Evolutionary conservation across 208 protist genomes (phyloP).

Genomic region (Trypanosoma melophagium): DNA sequence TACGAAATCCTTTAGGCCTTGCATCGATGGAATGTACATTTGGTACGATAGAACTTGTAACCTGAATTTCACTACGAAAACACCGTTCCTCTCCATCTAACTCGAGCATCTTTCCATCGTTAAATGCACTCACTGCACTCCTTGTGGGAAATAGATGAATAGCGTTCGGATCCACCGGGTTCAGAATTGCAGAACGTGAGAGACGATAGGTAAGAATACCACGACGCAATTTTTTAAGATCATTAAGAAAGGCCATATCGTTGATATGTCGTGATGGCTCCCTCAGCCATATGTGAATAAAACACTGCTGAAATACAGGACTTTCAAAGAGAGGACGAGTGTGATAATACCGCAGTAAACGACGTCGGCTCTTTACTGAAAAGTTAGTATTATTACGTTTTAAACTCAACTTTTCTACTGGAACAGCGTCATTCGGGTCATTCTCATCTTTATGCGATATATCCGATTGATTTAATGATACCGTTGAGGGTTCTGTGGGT

Average conservation of each 20-base stretch:
- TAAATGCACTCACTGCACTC: conserved; percentile 60
- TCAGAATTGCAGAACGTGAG: conserved; percentile 58
- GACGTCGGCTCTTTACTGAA: conserved; percentile 8
- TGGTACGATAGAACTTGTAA: neutral
- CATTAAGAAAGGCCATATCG: conserved; percentile 54
- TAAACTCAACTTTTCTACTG: neutral
- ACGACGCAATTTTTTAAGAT: conserved; percentile 61
- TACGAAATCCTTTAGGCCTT: neutral
- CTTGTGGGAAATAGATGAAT: conserved; percentile 76
- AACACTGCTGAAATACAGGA: conserved; percentile 53
- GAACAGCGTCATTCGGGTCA: neutral
- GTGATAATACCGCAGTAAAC: conserved; percentile 29
- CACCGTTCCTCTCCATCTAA: conserved; percentile 39
- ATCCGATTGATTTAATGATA: neutral
- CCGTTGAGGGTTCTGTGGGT: neutral
- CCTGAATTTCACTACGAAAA: conserved; percentile 54
- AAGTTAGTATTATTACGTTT: neutral
- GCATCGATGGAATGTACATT: neutral
- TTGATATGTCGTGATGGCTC: conserved; percentile 43
- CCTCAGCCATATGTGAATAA: conserved; percentile 68
- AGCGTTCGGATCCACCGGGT: conserved; percentile 45
- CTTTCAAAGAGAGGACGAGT: conserved; percentile 62
- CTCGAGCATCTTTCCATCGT: conserved; percentile 68
- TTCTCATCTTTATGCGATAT: neutral
- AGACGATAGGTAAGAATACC: conserved; percentile 66